These are phyloP conservation scores for Triticum monococcum DNA, from an alignment of 176 grass and related monocot species.

Conservation along the genomic window DNA sequence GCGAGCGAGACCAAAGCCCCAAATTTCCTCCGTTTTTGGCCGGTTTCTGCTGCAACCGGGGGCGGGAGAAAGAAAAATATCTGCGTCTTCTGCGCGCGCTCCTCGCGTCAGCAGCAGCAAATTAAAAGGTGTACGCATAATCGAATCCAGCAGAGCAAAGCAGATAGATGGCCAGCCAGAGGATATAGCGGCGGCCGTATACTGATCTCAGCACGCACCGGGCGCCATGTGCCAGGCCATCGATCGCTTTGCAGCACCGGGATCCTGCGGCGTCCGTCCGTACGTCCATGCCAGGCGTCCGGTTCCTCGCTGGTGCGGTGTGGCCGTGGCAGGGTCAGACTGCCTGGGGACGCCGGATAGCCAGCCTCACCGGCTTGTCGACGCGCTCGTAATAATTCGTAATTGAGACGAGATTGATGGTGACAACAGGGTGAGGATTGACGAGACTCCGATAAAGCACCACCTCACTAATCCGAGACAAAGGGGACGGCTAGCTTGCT, in stretches of 20 bases:
- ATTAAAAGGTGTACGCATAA: background rate
- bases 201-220: background rate
- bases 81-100: background rate
- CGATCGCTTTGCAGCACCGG: constrained; percentile 6
- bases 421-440: background rate
- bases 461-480: background rate
- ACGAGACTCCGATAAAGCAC: background rate
- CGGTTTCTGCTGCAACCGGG: background rate
- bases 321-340: background rate
- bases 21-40: background rate
- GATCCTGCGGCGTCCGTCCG: background rate
- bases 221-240: background rate
- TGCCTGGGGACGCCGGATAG: too few relatives aligned
- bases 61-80: background rate
- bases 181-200: background rate
- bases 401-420: background rate
- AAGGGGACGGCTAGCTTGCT: background rate
- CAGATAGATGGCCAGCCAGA: background rate
- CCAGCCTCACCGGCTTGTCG: background rate
- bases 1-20: background rate
- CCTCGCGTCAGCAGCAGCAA: background rate
- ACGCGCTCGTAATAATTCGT: background rate
- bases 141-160: background rate
- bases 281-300: background rate
- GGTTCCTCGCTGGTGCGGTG: background rate